Evolutionary conservation across 2,329 filamentous ascomycete species (phyloP).

Genomic region (Zymoseptoria ardabiliae): DNA sequence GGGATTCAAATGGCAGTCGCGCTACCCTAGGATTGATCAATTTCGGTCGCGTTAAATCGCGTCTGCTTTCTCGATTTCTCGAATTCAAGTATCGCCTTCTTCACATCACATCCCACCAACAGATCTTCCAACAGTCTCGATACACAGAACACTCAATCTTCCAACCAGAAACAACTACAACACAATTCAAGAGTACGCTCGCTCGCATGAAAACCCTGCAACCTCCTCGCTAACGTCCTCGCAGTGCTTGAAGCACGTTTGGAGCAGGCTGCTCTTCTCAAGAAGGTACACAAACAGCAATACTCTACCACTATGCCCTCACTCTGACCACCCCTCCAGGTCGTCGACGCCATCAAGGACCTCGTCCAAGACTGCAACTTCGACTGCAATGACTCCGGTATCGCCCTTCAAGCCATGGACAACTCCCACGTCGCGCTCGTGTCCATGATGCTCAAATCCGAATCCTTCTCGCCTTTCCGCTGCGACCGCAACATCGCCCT

Average conservation of each 20-base stretch:
- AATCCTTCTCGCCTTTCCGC: conserved; percentile 88
- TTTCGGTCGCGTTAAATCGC: not conserved
- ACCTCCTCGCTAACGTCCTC: conserved; percentile 11
- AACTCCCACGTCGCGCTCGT: conserved; percentile 99
- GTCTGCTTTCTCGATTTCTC: not conserved
- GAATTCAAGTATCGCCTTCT: not conserved
- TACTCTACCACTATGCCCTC: not conserved
- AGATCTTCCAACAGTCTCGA: not conserved
- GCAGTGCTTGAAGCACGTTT: conserved; percentile 93
- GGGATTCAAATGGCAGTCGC: not conserved
- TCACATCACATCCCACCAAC: not conserved
- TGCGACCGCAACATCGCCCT: conserved; percentile 99
- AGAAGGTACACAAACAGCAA: conserved; percentile 61
- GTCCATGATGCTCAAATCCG: conserved; percentile 96
- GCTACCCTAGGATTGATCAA: not conserved
- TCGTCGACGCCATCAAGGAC: conserved; percentile 98
- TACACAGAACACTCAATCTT: not conserved
- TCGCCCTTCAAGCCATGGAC: conserved; percentile 98
- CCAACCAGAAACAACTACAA: not conserved
- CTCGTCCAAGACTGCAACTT: conserved; percentile 99
- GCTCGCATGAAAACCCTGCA: not conserved
- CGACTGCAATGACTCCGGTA: conserved; percentile 99
- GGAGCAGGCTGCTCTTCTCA: conserved; percentile 86
- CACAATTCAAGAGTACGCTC: conserved; percentile 10
- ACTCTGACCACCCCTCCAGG: conserved; percentile 46